Evolutionary conservation across 495 filamentous ascomycete species (phyloP).

Genomic region (Aspergillus baeticus): DNA sequence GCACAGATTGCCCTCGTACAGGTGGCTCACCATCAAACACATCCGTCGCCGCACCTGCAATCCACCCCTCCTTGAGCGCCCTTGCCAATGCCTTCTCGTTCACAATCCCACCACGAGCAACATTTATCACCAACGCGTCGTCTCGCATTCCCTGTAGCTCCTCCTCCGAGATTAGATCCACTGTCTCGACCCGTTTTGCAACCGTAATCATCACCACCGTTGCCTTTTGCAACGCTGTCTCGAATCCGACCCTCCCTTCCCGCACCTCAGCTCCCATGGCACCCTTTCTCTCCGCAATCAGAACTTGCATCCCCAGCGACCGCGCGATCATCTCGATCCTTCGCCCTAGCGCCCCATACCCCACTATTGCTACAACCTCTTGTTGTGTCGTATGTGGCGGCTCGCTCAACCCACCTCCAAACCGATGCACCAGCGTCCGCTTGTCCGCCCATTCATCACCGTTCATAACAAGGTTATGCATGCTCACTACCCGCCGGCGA

Average conservation of each 20-base stretch:
- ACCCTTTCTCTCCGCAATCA: slow-evolving; percentile 50
- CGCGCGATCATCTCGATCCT: slow-evolving; percentile 26
- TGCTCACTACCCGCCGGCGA: slow-evolving; percentile 38
- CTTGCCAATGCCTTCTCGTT: slow-evolving; percentile 49
- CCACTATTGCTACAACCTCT: slow-evolving; percentile 51
- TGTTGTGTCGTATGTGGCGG: slow-evolving; percentile 12
- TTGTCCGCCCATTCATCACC: background rate
- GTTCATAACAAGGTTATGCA: slow-evolving; percentile 22
- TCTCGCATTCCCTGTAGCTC: slow-evolving; percentile 51
- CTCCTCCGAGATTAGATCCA: slow-evolving; percentile 41
- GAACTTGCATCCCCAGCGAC: slow-evolving; percentile 51
- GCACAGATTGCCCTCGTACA: slow-evolving; percentile 21
- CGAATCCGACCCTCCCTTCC: slow-evolving; percentile 41
- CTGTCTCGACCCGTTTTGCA: slow-evolving; percentile 42
- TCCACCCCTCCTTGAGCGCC: slow-evolving; percentile 42
- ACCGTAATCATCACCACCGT: slow-evolving; percentile 48
- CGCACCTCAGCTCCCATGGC: slow-evolving; percentile 12
- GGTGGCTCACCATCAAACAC: slow-evolving; percentile 54
- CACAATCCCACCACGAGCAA: slow-evolving; percentile 57
- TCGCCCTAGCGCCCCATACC: slow-evolving; percentile 51
- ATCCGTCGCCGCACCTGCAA: slow-evolving; percentile 54
- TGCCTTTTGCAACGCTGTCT: slow-evolving; percentile 35
- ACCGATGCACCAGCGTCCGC: background rate
- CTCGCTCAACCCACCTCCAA: background rate
- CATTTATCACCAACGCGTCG: slow-evolving; percentile 52